phyloP scores from a whole-genome alignment of 441 rosid species.

The Adansonia rubrostipa region DNA sequence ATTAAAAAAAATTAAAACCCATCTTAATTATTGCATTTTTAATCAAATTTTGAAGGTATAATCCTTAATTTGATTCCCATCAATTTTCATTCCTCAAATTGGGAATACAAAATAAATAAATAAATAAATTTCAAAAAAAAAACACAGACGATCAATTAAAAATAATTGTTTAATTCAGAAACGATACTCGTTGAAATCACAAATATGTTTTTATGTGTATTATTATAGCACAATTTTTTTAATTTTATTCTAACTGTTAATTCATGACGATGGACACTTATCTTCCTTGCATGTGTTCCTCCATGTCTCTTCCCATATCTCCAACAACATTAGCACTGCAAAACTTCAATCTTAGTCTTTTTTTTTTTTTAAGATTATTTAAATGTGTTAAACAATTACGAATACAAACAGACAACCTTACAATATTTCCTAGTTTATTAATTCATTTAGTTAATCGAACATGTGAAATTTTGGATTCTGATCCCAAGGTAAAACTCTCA shows the following conservation, averaged over 20 bases:
- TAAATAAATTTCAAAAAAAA: neutral
- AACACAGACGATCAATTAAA: slow-evolving; percentile 36
- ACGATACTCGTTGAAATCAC: neutral
- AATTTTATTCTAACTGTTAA: too few species aligned
- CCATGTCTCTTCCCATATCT: too few species aligned
- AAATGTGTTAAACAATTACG: slow-evolving; percentile 16
- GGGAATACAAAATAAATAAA: slow-evolving; percentile 10
- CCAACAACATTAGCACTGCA: slow-evolving; percentile 32
- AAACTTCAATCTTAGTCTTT: slow-evolving; percentile 19
- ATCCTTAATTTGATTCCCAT: slow-evolving; percentile 23
- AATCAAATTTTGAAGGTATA: slow-evolving; percentile 17
- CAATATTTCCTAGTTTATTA: slow-evolving; percentile 13
- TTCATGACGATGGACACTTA: too few species aligned
- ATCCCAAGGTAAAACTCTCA: too few species aligned
- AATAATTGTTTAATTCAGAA: slow-evolving; percentile 21
- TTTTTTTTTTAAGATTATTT: neutral
- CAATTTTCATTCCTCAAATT: slow-evolving; percentile 33
- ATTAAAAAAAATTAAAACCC: neutral
- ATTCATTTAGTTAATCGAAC: too few species aligned
- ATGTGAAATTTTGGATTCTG: too few species aligned
- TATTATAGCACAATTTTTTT: neutral
- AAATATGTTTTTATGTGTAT: neutral
- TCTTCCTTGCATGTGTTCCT: too few species aligned
- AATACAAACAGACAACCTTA: slow-evolving; percentile 25
- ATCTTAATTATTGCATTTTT: slow-evolving; percentile 7